phyloP scores from a whole-genome alignment of 306 rosid genomes.

The Hippophae gyantsensis region DNA sequence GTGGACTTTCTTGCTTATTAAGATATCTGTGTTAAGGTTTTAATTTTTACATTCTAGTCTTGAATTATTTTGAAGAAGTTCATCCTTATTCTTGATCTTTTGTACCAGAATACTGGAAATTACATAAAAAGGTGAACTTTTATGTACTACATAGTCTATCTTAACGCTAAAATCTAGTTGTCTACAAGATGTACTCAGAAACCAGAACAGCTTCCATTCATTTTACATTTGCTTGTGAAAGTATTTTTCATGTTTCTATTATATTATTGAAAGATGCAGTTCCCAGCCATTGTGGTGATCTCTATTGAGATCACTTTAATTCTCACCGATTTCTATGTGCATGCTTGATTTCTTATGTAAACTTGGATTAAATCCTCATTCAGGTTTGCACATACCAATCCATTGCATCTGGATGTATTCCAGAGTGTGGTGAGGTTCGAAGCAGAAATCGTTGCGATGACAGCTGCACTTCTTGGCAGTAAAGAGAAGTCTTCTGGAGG shows the following conservation, averaged over 20 bases:
- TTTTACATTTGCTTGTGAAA: constrained; percentile 3
- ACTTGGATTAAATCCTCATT: constrained; percentile 18
- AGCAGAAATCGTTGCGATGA: constrained; percentile 95
- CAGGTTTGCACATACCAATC: constrained; percentile 99
- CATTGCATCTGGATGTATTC: constrained; percentile 91
- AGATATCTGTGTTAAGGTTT: too few relatives aligned
- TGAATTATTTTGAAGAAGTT: too few relatives aligned
- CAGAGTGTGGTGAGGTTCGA: constrained; percentile 71
- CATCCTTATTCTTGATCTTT: too few relatives aligned
- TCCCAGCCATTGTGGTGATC: not conserved
- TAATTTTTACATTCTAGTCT: too few relatives aligned
- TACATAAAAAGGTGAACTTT: too few relatives aligned
- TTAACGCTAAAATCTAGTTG: not conserved
- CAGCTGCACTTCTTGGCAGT: constrained; percentile 81
- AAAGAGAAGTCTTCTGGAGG: constrained; percentile 73
- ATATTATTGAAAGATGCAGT: not conserved
- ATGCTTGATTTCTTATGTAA: constrained; percentile 12
- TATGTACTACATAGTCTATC: too few relatives aligned
- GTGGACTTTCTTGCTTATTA: too few relatives aligned
- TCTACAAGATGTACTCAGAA: not conserved
- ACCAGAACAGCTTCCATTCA: too few relatives aligned
- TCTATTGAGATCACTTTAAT: too few relatives aligned
- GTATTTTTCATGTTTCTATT: not conserved
- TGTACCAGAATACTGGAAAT: too few relatives aligned
- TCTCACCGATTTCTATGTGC: not conserved